A percentile compares a stretch with the other conserved stretches of the same genome.
Evolutionary conservation across 768 basidiomycete species (phyloP).

Genomic region (Coprinopsis strossmayeri): DNA sequence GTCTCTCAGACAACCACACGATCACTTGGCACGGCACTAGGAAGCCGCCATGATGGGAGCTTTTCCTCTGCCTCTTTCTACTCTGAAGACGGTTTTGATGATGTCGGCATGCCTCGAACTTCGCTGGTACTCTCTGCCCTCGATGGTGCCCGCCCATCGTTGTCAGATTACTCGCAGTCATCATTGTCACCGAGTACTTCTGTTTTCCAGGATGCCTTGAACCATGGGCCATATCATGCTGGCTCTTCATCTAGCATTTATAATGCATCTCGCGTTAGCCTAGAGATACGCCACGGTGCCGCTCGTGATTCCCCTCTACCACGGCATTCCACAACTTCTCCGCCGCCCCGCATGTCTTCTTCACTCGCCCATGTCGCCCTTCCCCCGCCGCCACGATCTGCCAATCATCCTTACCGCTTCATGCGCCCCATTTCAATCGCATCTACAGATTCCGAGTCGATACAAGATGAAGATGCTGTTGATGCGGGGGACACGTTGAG

Average conservation of each 20-base stretch:
- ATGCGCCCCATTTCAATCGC: slow-evolving; percentile 15
- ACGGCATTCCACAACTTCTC: slow-evolving; percentile 37
- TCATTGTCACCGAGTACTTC: slow-evolving; percentile 63
- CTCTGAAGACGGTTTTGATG: slow-evolving; percentile 33
- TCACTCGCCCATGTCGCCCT: slow-evolving; percentile 51
- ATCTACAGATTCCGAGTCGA: slow-evolving; percentile 17
- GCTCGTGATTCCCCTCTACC: slow-evolving; percentile 3
- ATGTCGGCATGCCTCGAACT: slow-evolving; percentile 29
- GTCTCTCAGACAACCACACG: slow-evolving; percentile 18
- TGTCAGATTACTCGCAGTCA: slow-evolving; percentile 62
- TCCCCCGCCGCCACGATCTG: slow-evolving; percentile 47
- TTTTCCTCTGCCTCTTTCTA: slow-evolving; percentile 25
- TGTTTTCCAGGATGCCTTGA: slow-evolving; percentile 66
- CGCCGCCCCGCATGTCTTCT: slow-evolving; percentile 62
- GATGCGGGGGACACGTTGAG: slow-evolving; percentile 25
- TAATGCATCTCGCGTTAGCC: slow-evolving; percentile 18
- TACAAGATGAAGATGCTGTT: slow-evolving; percentile 16
- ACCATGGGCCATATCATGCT: slow-evolving; percentile 19
- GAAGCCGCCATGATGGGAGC: slow-evolving; percentile 14
- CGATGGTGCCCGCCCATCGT: slow-evolving; percentile 39
- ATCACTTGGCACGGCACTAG: slow-evolving; percentile 24
- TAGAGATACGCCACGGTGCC: slow-evolving; percentile 11
- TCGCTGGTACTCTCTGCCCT: slow-evolving; percentile 47
- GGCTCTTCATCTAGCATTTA: slow-evolving; percentile 19
- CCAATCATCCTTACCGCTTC: slow-evolving; percentile 22